Conservation (phyloP, 768 basidiomycete genomes). For the Daedalea quercina region DNA sequence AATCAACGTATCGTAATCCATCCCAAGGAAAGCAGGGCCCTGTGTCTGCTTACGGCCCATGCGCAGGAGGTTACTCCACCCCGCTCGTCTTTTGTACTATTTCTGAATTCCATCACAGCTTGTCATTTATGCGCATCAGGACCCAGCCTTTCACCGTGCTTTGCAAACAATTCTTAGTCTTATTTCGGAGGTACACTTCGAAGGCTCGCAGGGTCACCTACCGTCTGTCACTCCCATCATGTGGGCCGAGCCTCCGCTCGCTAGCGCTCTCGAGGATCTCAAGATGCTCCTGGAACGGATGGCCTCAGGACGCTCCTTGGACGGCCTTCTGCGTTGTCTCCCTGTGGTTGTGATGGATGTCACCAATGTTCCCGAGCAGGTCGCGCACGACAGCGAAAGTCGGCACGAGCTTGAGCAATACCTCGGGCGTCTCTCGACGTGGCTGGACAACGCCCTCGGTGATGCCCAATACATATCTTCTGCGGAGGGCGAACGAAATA, state of each 20-base stretch:
- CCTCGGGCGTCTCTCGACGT: too few species aligned
- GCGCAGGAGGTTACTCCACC: too few species aligned
- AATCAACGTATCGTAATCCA: too few species aligned
- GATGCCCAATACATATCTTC: too few species aligned
- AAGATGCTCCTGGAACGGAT: conserved; percentile 13
- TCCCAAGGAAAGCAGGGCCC: too few species aligned
- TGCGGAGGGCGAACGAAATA: too few species aligned
- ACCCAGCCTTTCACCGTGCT: conserved; percentile 12
- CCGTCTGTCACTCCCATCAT: conserved; percentile 8
- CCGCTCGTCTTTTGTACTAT: too few species aligned
- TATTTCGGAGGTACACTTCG: conserved; percentile 11
- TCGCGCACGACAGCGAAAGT: too few species aligned
- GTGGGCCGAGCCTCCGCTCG: conserved; percentile 14
- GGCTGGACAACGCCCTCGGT: too few species aligned
- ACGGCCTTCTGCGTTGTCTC: conserved; percentile 2
- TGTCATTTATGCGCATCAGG: conserved; percentile 9
- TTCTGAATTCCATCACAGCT: conserved; percentile 1
- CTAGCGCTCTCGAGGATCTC: conserved; percentile 6
- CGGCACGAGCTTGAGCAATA: too few species aligned
- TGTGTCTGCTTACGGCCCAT: too few species aligned
- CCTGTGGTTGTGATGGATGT: conserved; percentile 2
- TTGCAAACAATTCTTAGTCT: conserved; percentile 10
- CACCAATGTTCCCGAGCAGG: background rate
- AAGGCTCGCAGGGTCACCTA: conserved; percentile 2
- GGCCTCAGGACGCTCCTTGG: conserved; percentile 12